Conservation (phyloP, 495 filamentous ascomycete genomes). For the Clavariopsis aquatica region DNA sequence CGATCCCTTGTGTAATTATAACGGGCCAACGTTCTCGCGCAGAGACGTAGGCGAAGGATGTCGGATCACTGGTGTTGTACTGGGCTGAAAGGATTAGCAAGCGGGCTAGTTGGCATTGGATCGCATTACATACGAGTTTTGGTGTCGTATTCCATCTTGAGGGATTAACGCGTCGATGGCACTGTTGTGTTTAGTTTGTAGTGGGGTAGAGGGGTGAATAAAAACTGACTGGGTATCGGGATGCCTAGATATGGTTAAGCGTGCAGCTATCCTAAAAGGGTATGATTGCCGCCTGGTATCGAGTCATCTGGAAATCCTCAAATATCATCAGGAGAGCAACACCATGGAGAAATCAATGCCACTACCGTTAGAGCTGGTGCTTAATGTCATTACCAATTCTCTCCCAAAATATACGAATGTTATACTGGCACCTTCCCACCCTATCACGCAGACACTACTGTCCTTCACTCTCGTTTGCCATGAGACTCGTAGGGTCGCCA, state of each 20-base stretch:
- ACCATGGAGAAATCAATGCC: conserved; percentile 24
- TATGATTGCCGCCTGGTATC: not conserved
- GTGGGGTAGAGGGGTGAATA: conserved; percentile 23
- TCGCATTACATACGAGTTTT: conserved; percentile 45
- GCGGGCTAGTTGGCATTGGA: not conserved
- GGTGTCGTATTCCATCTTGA: conserved; percentile 51
- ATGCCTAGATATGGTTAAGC: not conserved
- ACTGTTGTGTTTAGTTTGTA: not conserved
- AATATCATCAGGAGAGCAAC: not conserved
- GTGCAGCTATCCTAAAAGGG: not conserved
- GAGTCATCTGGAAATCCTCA: not conserved
- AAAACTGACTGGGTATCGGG: conserved; percentile 10
- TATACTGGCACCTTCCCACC: conserved; percentile 11
- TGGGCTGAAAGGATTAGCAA: conserved; percentile 55
- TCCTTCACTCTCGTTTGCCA: conserved; percentile 30
- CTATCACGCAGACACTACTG: conserved; percentile 18
- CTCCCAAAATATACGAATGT: conserved; percentile 11
- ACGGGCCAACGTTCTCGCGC: conserved; percentile 87
- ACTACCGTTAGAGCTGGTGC: conserved; percentile 25
- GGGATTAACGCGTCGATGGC: not conserved
- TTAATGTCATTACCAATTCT: conserved; percentile 15
- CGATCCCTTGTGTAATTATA: conserved; percentile 91
- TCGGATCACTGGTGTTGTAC: conserved; percentile 75
- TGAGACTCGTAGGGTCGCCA: conserved; percentile 20
- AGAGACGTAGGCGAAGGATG: conserved; percentile 82